Evolutionary conservation across 1,284 basidiomycete species (phyloP).

Genomic region (Chiua sp.): DNA sequence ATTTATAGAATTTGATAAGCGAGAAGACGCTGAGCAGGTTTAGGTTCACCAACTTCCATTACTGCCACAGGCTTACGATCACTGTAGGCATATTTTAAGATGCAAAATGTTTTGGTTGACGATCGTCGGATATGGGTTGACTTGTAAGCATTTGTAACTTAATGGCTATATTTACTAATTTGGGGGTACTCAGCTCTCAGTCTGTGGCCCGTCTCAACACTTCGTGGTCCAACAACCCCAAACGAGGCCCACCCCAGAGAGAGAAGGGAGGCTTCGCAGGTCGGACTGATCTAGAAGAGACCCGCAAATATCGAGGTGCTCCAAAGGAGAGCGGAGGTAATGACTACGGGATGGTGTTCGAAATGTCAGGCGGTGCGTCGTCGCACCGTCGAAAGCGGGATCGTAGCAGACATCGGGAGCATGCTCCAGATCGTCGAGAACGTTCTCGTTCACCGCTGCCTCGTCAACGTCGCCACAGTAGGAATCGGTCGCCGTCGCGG

Average conservation of each 20-base stretch:
- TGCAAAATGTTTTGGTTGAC: conserved; percentile 99
- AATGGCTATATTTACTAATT: conserved; percentile 18
- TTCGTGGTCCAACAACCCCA: conserved; percentile 77
- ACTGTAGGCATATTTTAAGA: conserved; percentile 94
- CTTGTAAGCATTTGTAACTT: conserved; percentile 57
- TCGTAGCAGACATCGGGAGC: conserved; percentile 27
- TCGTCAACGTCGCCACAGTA: conserved; percentile 16
- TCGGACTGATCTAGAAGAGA: conserved; percentile 73
- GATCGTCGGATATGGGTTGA: conserved; percentile 99
- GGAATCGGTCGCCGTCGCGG: conserved; percentile 17
- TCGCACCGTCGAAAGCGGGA: conserved; percentile 27
- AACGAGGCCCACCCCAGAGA: conserved; percentile 50
- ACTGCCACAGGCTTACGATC: conserved; percentile 4
- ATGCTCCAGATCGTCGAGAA: conserved; percentile 24
- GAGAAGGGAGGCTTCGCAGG: conserved; percentile 63
- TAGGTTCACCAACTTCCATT: conserved; percentile 16
- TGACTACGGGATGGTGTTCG: conserved; percentile 79
- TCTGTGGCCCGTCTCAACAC: conserved; percentile 83
- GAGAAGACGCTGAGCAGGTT: conserved; percentile 92
- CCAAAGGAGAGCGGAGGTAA: conserved; percentile 35
- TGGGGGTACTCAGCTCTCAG: conserved; percentile 72
- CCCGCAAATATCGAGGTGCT: conserved; percentile 64
- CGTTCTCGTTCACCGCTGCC: conserved; percentile 31
- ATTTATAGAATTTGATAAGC: conserved; percentile 97
- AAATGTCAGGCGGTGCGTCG: conserved; percentile 46